Evolutionary conservation across 2,329 filamentous ascomycete genomes (phyloP).

Genomic region (Claviceps sp.): DNA sequence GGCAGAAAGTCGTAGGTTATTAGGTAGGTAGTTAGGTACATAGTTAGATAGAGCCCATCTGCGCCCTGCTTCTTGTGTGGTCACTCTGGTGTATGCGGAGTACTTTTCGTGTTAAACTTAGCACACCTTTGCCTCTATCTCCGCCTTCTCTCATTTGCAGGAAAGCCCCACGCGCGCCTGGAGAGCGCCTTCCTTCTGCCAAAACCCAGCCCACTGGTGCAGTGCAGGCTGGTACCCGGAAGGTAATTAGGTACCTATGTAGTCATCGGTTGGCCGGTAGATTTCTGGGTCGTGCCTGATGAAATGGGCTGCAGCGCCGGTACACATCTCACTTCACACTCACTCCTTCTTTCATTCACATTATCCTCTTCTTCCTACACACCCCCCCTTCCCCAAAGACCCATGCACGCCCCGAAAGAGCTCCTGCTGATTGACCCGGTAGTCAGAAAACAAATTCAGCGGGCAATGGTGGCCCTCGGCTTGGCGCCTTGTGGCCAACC

Average conservation of each 20-base stretch:
- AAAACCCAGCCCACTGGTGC: not conserved
- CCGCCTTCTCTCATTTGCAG: not conserved
- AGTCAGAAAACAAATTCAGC: conserved; percentile 7
- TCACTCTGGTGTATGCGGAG: not conserved
- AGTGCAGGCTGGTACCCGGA: not conserved
- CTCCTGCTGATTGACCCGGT: conserved; percentile 4
- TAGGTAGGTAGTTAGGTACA: not conserved
- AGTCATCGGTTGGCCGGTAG: not conserved
- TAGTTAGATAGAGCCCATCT: not conserved
- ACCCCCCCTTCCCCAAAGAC: not conserved
- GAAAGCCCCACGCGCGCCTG: conserved; percentile 1
- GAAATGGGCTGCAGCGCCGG: not conserved
- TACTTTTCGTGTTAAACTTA: not conserved
- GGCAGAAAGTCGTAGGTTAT: not conserved
- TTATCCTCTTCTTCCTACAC: conserved; percentile 1
- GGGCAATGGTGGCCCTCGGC: conserved; percentile 7
- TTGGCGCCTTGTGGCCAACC: conserved; percentile 10
- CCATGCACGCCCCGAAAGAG: conserved; percentile 5
- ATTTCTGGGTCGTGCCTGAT: not conserved
- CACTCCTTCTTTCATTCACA: conserved; percentile 6
- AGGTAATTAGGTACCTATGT: not conserved
- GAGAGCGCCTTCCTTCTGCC: conserved; percentile 3
- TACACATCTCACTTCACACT: conserved; percentile 2
- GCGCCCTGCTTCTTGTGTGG: not conserved
- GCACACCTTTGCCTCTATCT: not conserved